Conservation (phyloP, 1,139 yeast genomes). For the Blastobotrys aristatus region DNA sequence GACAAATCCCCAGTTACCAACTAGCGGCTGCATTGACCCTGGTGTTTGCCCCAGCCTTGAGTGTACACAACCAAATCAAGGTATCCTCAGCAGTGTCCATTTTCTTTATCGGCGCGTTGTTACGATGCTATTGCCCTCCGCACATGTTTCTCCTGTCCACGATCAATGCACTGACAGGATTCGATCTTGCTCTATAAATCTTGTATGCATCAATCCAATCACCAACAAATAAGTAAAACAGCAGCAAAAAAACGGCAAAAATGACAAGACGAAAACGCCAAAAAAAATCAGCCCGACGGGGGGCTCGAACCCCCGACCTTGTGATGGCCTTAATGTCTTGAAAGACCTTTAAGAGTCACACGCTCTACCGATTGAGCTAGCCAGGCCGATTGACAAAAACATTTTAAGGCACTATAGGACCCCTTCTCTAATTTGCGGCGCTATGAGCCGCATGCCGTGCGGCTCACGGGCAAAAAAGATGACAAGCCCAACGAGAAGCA, state of each 20-base stretch:
- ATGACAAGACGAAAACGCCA: too few species aligned
- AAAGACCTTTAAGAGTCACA: slow-evolving; percentile 15
- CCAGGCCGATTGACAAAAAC: too few species aligned
- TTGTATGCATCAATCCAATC: too few species aligned
- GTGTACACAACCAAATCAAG: background rate
- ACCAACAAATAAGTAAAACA: too few species aligned
- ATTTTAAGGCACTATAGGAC: too few species aligned
- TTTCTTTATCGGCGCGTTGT: slow-evolving; percentile 33
- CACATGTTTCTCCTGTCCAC: slow-evolving; percentile 18
- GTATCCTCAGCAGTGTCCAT: background rate
- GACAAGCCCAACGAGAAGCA: too few species aligned
- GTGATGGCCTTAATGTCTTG: slow-evolving; percentile 15
- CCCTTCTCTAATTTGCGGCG: too few species aligned
- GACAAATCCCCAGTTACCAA: background rate
- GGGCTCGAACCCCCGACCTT: slow-evolving; percentile 20
- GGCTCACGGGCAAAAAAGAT: too few species aligned
- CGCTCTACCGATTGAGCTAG: slow-evolving; percentile 20
- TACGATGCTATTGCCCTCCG: slow-evolving; percentile 38
- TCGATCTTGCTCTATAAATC: too few species aligned
- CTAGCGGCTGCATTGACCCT: background rate
- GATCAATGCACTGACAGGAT: background rate
- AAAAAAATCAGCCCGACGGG: slow-evolving; percentile 17
- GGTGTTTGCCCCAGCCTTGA: background rate
- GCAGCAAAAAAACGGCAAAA: too few species aligned
- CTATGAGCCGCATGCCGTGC: too few species aligned